Evolutionary conservation across 257 asterid genomes (phyloP), one percentile per base, ranked within the genome.

Genomic region (Salvia hispanica): DNA sequence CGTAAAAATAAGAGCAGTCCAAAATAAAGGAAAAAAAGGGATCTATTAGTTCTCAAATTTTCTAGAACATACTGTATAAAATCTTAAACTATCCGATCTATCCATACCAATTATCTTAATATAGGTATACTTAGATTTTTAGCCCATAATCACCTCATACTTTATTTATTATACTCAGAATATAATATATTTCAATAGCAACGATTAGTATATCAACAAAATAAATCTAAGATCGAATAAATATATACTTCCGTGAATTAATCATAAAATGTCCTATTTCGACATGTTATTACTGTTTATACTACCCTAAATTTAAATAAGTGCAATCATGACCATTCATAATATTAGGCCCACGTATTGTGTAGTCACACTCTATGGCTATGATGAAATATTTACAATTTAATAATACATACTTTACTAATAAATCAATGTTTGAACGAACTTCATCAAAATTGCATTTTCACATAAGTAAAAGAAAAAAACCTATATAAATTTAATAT

Each of bases 311-410:
- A 36, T 7, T 36, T 58, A 34, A 34, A 57, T 13, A 8, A 6
- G 63, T 37, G 10, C 9, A 59, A 14, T 37, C 48, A 40, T 59
- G 15, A 59, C 9, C 65, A 39, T 59, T 59, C 65, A 59, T 59
- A 37, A 8, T n/a, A 37, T 14, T 25, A 57, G 64, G 64, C 47
- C 45, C 64, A 37, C 64, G 15, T 15, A 9, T 37, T 11, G n/a
- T 37, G 33, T 39, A 56, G 46, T 36, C 64, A 13, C 36, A 7
- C 3, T 58, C 47, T 7, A 60, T 39, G 66, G 25, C 18, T 9
- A 40, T 60, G 34, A 59, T 39, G 9, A 9, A 39, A 9, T 60
- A 9, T 16, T 60, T 18, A 40, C 16, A 2, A 40, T 42, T 16
- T 11, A 9, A 42, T 6, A 18, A 15, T 15, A 15, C 31, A 55